These are phyloP conservation scores for Dioscorea alata DNA, from an alignment of 106 monocot species.

Conservation along the genomic window DNA sequence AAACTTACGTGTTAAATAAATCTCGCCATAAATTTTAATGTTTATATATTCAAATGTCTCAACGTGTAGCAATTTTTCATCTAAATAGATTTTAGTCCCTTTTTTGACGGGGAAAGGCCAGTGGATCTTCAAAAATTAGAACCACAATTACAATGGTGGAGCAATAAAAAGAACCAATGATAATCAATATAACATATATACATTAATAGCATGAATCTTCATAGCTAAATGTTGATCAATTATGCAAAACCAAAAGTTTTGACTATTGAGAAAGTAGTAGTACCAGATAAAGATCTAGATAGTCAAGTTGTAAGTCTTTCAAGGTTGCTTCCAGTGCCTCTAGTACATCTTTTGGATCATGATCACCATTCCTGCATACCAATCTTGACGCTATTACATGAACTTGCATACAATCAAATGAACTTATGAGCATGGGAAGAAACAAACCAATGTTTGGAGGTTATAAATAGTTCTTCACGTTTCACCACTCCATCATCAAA, in stretches of 20 bases:
- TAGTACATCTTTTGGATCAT: too few relatives aligned
- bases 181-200: not conserved
- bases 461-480: constrained; percentile 92
- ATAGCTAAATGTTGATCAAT: not conserved
- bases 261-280: not conserved
- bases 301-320: constrained; percentile 71
- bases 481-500: constrained; percentile 69
- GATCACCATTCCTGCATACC: too few relatives aligned
- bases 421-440: not conserved
- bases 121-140: constrained; percentile 40
- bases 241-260: not conserved
- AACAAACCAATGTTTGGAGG: constrained; percentile 81
- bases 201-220: not conserved
- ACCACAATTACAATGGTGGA: not conserved
- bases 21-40: too few relatives aligned
- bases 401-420: not conserved
- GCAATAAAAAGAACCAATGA: too few relatives aligned
- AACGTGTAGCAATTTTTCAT: too few relatives aligned
- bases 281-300: constrained; percentile 90
- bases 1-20: too few relatives aligned
- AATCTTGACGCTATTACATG: not conserved
- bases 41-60: too few relatives aligned
- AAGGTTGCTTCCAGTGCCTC: too few relatives aligned
- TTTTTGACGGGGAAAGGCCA: constrained; percentile 64
- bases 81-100: constrained; percentile 21